Evolutionary conservation across 2,329 filamentous ascomycete species (phyloP), one percentile per base, ranked within the genome.

Genomic region (Pleomassaria siparia): DNA sequence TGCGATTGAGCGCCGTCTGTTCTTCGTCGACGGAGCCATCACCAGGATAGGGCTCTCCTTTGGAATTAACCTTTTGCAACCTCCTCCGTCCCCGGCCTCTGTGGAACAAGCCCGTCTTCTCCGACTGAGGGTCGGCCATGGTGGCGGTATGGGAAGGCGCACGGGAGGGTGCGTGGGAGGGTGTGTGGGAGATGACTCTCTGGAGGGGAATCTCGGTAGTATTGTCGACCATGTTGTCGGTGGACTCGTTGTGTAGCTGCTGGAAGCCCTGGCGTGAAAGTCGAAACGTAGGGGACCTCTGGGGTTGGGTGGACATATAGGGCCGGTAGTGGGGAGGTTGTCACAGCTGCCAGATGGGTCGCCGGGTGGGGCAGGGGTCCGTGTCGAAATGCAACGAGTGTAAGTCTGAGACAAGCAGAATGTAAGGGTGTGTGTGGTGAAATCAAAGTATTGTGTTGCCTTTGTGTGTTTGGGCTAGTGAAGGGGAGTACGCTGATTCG

Each of bases 191-290:
- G 54, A 74, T 67, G 32, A 84, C 78, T 40, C 74, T 76, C 55
- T 81, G 76, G 53, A 86, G 73, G 7, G 83, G 83, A 43, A 86
- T 86, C 56, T 85, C 78, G 58, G 81, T 81, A 21, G 80, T 82
- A 22, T 59, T 76, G 72, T 47, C 42, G 26, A 66, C 56, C 74
- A 78, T 78, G 43, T 66, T 69, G 54, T 68, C 54, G 18, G 45
- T 11, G 44, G 44, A n/a, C 32, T 45, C 50, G 42, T 58, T 59
- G 54, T 55, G 53, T 44, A 72, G 54, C 32, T 62, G 70, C 46
- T 68, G 66, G 46, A 70, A 71, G 26, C 66, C 67, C 51, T 70
- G 63, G 33, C 59, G 60, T 18, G 67, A 70, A 42, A 62, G 60
- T 44, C 66, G 50, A 40, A 49, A 53, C 12, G 58, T 52, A 30